Conservation (phyloP, 202 grass and related monocot species). For the Bolboschoenoplectus hybrid region DNA sequence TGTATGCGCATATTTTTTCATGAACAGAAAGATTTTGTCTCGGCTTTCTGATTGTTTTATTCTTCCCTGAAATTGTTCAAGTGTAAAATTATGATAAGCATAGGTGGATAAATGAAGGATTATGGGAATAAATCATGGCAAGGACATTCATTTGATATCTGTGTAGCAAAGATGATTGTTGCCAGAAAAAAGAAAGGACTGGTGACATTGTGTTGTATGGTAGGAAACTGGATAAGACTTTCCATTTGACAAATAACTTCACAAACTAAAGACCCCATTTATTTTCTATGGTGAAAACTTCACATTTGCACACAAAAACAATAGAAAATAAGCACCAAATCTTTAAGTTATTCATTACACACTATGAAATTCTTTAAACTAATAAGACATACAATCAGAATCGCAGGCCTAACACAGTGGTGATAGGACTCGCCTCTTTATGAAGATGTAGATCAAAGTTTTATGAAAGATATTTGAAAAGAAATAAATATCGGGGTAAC, state of each 20-base stretch:
- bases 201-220: background rate
- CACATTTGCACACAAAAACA: background rate
- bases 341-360: background rate
- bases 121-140: too few species aligned
- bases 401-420: too few species aligned
- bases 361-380: background rate
- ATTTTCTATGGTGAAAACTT: background rate
- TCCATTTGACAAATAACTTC: background rate
- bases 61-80: conserved; percentile 8
- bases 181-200: background rate
- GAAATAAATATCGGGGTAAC: too few species aligned
- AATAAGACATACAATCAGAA: background rate
- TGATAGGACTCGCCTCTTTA: too few species aligned
- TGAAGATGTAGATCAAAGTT: too few species aligned
- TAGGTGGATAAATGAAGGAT: background rate
- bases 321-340: background rate
- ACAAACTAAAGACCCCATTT: background rate
- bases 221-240: background rate
- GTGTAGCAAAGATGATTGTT: background rate
- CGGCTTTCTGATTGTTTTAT: background rate
- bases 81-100: conserved; percentile 12
- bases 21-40: background rate
- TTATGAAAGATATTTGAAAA: too few species aligned
- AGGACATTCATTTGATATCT: background rate
- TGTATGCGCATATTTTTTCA: conserved; percentile 58